Percentiles rank a stretch among this genome's conserved stretches.
Evolutionary conservation across 75 land plant genomes (phyloP).

Genomic region (Adiantum capillusveneris): DNA sequence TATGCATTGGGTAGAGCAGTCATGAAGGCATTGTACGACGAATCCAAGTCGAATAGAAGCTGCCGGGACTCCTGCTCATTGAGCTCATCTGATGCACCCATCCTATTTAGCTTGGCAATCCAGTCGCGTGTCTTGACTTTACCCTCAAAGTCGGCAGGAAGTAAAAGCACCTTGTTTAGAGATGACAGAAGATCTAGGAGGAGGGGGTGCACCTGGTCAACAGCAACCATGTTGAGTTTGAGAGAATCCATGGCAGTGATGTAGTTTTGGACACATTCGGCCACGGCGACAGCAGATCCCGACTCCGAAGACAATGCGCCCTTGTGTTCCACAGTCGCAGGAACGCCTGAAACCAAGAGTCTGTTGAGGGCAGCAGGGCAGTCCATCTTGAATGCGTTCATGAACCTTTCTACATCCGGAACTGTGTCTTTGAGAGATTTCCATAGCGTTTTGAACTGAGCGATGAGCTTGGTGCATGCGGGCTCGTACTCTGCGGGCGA

Average conservation of each 20-base stretch:
- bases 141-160: slow-evolving; percentile 81
- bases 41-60: slow-evolving; percentile 85
- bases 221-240: slow-evolving; percentile 89
- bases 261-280: slow-evolving; percentile 87
- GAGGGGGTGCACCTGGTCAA: slow-evolving; percentile 89
- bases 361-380: slow-evolving; percentile 90
- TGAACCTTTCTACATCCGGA: slow-evolving; percentile 82
- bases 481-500: slow-evolving; percentile 67
- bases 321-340: slow-evolving; percentile 92
- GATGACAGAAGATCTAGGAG: slow-evolving; percentile 56
- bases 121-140: slow-evolving; percentile 74
- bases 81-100: slow-evolving; percentile 92
- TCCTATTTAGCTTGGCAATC: slow-evolving; percentile 71
- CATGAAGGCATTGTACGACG: slow-evolving; percentile 93
- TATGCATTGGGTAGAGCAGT: slow-evolving; percentile 75
- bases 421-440: slow-evolving; percentile 62
- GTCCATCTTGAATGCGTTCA: slow-evolving; percentile 81
- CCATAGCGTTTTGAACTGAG: slow-evolving; percentile 83
- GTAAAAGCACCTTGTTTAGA: slow-evolving; percentile 35
- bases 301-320: slow-evolving; percentile 41
- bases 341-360: slow-evolving; percentile 73
- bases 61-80: slow-evolving; percentile 86
- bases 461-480: slow-evolving; percentile 83
- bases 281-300: slow-evolving; percentile 39
- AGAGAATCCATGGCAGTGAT: slow-evolving; percentile 94